Evolutionary conservation across 257 asterid genomes (phyloP).

Genomic region (Plantago elongata): DNA sequence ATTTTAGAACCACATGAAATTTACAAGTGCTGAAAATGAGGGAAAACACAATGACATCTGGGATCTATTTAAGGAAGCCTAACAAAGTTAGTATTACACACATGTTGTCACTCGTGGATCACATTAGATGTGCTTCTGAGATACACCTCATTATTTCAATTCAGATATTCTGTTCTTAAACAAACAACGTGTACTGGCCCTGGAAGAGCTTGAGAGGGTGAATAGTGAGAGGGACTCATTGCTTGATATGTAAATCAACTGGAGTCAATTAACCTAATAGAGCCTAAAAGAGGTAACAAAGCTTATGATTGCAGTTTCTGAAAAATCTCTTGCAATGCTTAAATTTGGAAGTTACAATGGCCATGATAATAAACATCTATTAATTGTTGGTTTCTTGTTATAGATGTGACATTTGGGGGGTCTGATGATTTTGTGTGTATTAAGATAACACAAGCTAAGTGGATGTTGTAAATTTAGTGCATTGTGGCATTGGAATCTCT

Average conservation of each 20-base stretch:
- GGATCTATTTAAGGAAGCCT: conserved; percentile 74
- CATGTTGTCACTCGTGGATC: conserved; percentile 8
- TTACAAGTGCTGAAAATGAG: conserved; percentile 24
- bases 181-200: conserved; percentile 66
- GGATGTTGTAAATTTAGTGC: not conserved
- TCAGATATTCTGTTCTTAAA: conserved; percentile 66
- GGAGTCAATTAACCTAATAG: conserved; percentile 36
- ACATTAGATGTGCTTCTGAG: conserved; percentile 6
- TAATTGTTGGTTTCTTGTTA: not conserved
- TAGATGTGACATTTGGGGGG: not conserved
- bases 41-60: conserved; percentile 49
- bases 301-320: conserved; percentile 18
- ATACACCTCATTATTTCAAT: conserved; percentile 23
- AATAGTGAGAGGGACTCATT: conserved; percentile 46
- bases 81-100: conserved; percentile 44
- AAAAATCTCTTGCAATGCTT: not conserved
- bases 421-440: no score
- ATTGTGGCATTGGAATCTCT: not conserved
- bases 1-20: conserved; percentile 32
- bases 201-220: conserved; percentile 62
- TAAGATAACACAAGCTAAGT: not conserved
- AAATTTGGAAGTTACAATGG: not conserved
- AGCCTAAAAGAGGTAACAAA: conserved; percentile 41
- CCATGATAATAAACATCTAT: not conserved
- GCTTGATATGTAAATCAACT: conserved; percentile 45